These are phyloP conservation scores for Camelina sativa DNA, from an alignment of 345 rosid species.

Conservation along the genomic window DNA sequence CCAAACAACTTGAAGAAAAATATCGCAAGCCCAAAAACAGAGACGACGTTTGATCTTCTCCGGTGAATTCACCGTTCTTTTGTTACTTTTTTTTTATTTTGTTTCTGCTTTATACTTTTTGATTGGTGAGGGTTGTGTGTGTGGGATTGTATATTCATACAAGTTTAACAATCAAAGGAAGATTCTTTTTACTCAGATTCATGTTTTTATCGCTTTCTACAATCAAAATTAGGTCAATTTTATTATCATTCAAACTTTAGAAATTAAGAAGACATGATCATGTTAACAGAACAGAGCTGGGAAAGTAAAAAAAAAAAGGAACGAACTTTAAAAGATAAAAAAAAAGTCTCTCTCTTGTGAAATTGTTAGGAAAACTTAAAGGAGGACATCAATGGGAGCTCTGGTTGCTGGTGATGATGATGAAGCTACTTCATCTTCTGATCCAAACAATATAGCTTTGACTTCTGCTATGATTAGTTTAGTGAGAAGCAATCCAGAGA, in stretches of 20 bases:
- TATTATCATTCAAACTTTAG: slow-evolving; percentile 32
- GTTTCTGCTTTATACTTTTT: background rate
- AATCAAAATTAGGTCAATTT: background rate
- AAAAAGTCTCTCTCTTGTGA: slow-evolving; percentile 8
- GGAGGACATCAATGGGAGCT: slow-evolving; percentile 45
- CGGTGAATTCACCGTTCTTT: background rate
- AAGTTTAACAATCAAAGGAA: slow-evolving; percentile 5
- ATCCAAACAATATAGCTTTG: slow-evolving; percentile 55
- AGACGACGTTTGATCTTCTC: slow-evolving; percentile 45
- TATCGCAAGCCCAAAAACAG: slow-evolving; percentile 70
- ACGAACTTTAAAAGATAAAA: background rate
- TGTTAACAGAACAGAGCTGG: background rate
- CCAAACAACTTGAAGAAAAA: slow-evolving; percentile 62
- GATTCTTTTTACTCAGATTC: background rate
- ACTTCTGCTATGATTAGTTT: slow-evolving; percentile 77
- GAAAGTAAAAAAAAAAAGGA: background rate
- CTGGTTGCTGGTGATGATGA: slow-evolving; percentile 29
- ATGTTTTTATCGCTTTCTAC: background rate
- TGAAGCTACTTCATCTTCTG: slow-evolving; percentile 38
- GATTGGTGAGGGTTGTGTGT: background rate
- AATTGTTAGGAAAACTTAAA: slow-evolving; percentile 21
- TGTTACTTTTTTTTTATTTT: background rate
- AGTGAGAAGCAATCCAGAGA: slow-evolving; percentile 83
- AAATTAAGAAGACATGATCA: slow-evolving; percentile 7
- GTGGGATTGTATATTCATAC: slow-evolving; percentile 23